Conservation (phyloP, 257 asterid genomes). For the Solanum stenotomum region DNA sequence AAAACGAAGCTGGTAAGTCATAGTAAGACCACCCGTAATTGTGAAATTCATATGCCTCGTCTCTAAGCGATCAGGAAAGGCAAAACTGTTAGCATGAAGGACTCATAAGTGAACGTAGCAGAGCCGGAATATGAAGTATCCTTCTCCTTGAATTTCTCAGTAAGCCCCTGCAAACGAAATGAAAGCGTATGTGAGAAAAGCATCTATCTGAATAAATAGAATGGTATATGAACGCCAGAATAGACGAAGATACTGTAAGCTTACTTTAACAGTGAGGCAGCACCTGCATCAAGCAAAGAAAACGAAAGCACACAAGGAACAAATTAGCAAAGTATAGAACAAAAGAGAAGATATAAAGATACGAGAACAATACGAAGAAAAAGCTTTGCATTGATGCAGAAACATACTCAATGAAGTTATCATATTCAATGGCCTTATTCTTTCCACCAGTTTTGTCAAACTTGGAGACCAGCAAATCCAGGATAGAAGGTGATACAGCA, state of each 20-base stretch:
- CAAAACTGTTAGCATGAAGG: conserved; percentile 79
- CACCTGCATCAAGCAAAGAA: conserved; percentile 45
- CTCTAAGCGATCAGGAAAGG: conserved; percentile 76
- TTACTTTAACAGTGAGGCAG: conserved; percentile 94
- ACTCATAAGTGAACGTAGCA: conserved; percentile 70
- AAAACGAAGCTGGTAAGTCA: background rate
- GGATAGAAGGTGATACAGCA: conserved; percentile 61
- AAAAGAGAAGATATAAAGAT: background rate
- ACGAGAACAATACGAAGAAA: background rate
- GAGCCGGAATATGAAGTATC: conserved; percentile 66
- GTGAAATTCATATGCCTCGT: background rate
- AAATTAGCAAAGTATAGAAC: background rate
- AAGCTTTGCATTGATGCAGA: background rate
- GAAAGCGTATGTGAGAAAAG: background rate
- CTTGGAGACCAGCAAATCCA: conserved; percentile 82
- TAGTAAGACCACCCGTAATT: background rate
- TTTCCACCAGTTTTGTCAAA: conserved; percentile 85
- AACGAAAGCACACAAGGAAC: background rate
- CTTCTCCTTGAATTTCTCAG: conserved; percentile 97
- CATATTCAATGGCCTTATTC: conserved; percentile 80
- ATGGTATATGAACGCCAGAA: background rate
- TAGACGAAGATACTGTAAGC: background rate
- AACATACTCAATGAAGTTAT: conserved; percentile 91
- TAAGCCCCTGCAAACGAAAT: conserved; percentile 55
- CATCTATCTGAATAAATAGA: background rate